Conservation (phyloP, 352 stramenopile species). For the Globisporangium perplexum region DNA sequence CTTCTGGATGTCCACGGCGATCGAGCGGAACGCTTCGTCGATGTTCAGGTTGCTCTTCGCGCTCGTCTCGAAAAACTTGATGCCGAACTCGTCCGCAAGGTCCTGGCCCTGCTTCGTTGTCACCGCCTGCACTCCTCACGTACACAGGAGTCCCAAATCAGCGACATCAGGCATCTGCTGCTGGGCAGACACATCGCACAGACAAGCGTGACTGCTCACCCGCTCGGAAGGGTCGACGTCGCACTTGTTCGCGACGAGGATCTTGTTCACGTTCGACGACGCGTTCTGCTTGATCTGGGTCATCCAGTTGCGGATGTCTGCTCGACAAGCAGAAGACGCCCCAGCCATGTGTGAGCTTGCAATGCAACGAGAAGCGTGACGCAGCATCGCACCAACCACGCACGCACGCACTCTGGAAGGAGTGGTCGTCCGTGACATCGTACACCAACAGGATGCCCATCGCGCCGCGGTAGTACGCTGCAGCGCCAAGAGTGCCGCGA, state of each 20-base stretch:
- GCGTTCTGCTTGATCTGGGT: constrained; percentile 95
- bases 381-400: neutral
- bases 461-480: constrained; percentile 89
- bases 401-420: constrained; percentile 76
- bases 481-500: neutral
- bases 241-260: constrained; percentile 99
- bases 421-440: constrained; percentile 90
- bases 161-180: neutral
- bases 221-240: constrained; percentile 96
- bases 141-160: too few relatives aligned
- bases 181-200: neutral
- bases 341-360: neutral
- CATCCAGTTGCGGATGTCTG: constrained; percentile 90
- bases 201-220: constrained; percentile 34
- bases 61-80: constrained; percentile 94
- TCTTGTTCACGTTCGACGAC: constrained; percentile 99
- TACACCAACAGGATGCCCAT: constrained; percentile 92
- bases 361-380: neutral
- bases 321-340: neutral
- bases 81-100: constrained; percentile 91
- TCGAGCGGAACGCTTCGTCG: constrained; percentile 83
- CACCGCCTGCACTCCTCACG: constrained; percentile 50
- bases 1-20: constrained; percentile 88
- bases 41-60: constrained; percentile 94
- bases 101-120: constrained; percentile 91